Evolutionary conservation across 768 basidiomycete genomes (phyloP).

Genomic region (Cyathus striatus): DNA sequence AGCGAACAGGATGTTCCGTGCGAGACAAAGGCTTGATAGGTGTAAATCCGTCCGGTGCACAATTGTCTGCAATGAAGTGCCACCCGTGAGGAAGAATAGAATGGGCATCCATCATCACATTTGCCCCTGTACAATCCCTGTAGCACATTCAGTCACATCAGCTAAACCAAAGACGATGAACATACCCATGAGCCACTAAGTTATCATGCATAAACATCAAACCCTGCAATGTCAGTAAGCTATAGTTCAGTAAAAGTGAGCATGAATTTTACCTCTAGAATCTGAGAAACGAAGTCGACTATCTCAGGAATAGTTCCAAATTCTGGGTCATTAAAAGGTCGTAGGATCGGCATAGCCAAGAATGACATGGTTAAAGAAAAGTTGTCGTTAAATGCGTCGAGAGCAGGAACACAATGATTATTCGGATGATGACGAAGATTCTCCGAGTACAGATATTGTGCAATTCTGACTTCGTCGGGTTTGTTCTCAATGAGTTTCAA

Average conservation of each 20-base stretch:
- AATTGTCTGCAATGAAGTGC: constrained; percentile 25
- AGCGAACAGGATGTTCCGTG: constrained; percentile 29
- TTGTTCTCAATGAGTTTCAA: constrained; percentile 7
- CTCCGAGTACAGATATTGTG: constrained; percentile 6
- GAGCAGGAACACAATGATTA: constrained; percentile 10
- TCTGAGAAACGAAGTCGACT: constrained; percentile 25
- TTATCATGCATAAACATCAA: constrained; percentile 24
- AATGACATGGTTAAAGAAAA: constrained; percentile 8
- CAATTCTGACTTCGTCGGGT: constrained; percentile 8
- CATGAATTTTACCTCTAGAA: constrained; percentile 8
- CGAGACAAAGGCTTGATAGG: constrained; percentile 19
- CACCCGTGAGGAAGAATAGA: constrained; percentile 24
- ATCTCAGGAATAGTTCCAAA: constrained; percentile 20
- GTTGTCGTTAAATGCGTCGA: constrained; percentile 14
- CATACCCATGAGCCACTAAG: constrained; percentile 24
- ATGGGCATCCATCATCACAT: constrained; percentile 33
- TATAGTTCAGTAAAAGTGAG: background rate
- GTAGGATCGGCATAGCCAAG: constrained; percentile 30
- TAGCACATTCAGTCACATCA: background rate
- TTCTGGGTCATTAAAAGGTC: constrained; percentile 27
- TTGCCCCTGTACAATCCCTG: constrained; percentile 23
- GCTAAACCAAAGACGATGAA: background rate
- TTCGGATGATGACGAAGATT: constrained; percentile 3
- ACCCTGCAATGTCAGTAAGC: constrained; percentile 3
- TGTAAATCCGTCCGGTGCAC: constrained; percentile 22